phyloP scores from a whole-genome alignment of 1,284 basidiomycete species.

The Apiotrichum akiyoshidainum region DNA sequence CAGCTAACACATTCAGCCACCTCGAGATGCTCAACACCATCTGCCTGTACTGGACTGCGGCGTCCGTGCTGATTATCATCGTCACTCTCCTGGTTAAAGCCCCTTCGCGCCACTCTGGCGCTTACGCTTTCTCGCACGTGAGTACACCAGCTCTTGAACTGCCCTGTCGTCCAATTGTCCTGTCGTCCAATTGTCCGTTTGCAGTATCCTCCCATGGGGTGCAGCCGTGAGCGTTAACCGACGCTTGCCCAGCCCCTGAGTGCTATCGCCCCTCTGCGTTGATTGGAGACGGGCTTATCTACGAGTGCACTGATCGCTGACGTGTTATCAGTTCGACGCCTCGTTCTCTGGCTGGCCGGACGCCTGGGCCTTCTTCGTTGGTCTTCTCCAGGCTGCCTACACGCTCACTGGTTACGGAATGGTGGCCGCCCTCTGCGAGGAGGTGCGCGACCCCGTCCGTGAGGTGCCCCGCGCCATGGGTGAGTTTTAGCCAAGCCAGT shows the following conservation, averaged over 20 bases:
- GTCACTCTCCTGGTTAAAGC: slow-evolving; percentile 51
- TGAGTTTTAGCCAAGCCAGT: not conserved
- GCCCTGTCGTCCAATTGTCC: no score
- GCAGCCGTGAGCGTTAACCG: not conserved
- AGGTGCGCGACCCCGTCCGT: slow-evolving; percentile 48
- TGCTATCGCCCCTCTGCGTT: no score
- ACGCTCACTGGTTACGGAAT: slow-evolving; percentile 50
- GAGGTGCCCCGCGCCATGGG: slow-evolving; percentile 50
- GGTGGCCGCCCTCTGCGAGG: slow-evolving; percentile 51
- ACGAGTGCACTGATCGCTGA: not conserved
- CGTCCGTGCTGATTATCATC: slow-evolving; percentile 52
- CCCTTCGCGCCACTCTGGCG: slow-evolving; percentile 46
- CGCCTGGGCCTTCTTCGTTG: slow-evolving; percentile 22
- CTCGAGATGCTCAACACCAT: slow-evolving; percentile 48
- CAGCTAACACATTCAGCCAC: slow-evolving; percentile 22
- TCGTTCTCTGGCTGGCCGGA: slow-evolving; percentile 19
- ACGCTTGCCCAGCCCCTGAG: no score
- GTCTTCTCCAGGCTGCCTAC: slow-evolving; percentile 42
- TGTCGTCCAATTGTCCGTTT: no score
- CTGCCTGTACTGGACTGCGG: slow-evolving; percentile 53
- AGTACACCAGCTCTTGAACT: slow-evolving; percentile 4
- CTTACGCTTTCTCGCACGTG: slow-evolving; percentile 48
- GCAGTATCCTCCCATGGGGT: no score
- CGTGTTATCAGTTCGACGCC: slow-evolving; percentile 14
- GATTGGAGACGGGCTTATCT: no score